Evolutionary conservation across 116 monocot genomes (phyloP), one percentile per base, ranked within the genome.

Genomic region (Trichopus zeylanicus): DNA sequence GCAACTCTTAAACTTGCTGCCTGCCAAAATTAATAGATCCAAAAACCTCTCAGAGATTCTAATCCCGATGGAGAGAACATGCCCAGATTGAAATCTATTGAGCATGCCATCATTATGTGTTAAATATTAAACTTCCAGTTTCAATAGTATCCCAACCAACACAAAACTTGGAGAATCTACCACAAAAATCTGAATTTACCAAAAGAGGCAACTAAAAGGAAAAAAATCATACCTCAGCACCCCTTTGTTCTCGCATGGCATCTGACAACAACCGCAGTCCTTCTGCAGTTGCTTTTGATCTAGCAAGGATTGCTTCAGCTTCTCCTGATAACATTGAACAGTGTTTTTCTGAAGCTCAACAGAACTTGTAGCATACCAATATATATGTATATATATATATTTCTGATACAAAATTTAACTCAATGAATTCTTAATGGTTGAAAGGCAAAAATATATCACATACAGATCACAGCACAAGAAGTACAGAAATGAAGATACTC

Each of bases 1-100:
- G 95, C 95, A 56, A 90, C 56, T 64, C 76, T 76, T 42, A 95
- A 73, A 70, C 75, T 84, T 28, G 87, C 95, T 15, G 95, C 90
- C 95, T 90, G 70, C 49, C 29, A 69, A 23, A 31, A 20, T 25
- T 33, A 5, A 8, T 5, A 33, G 8, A 33, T 8, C 4, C 4
- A 33, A 33, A 33, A 33, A 33, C 4, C 4, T 5, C 4, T 5
- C 32, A 33, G 32, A 33, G 4, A 8, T 8, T 5, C 8, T 5
- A 4, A 33, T 5, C 32, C 32, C 8, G 4, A 16, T 12, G 42
- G 42, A n/a, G 18, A n/a, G 42, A 42, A 42, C 13, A 13, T 42
- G n/a, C 2, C n/a, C 18, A 42, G 42, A 15, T 18, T 42, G 1
- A 42, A 13, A n/a, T n/a, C n/a, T n/a, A 42, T 12, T 13, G 13